These are phyloP conservation scores for Abortiporus biennis DNA, from an alignment of 1,284 basidiomycete genomes.

Conservation along the genomic window DNA sequence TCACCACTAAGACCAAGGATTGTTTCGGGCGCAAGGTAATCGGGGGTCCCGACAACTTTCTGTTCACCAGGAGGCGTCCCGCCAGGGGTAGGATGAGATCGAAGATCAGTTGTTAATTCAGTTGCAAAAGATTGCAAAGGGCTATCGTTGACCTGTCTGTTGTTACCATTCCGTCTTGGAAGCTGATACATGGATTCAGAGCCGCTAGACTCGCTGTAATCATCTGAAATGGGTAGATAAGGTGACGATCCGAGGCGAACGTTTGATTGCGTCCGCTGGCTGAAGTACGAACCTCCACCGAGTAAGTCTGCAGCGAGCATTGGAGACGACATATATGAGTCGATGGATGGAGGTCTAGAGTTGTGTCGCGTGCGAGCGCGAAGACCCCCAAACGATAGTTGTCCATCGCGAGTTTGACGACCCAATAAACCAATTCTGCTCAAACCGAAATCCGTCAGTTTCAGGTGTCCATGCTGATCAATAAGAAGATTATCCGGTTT, in stretches of 20 bases:
- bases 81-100: constrained; percentile 53
- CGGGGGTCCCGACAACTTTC: constrained; percentile 95
- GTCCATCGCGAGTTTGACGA: constrained; percentile 85
- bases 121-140: constrained; percentile 78
- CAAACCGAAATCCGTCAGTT: constrained; percentile 96
- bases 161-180: constrained; percentile 34
- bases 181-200: constrained; percentile 69
- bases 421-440: constrained; percentile 96
- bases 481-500: constrained; percentile 98
- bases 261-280: constrained; percentile 50
- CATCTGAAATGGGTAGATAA: constrained; percentile 68
- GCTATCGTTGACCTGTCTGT: constrained; percentile 54
- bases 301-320: constrained; percentile 51
- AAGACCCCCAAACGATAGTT: constrained; percentile 36
- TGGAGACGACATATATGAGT: constrained; percentile 75
- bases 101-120: constrained; percentile 76
- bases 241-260: constrained; percentile 56
- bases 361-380: constrained; percentile 54
- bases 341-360: constrained; percentile 76
- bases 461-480: constrained; percentile 93
- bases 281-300: constrained; percentile 77
- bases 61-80: constrained; percentile 78
- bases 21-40: constrained; percentile 95
- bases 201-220: constrained; percentile 79
- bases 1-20: constrained; percentile 95